Evolutionary conservation across 176 grass and related monocot genomes (phyloP).

Genomic region (Areca catechu): DNA sequence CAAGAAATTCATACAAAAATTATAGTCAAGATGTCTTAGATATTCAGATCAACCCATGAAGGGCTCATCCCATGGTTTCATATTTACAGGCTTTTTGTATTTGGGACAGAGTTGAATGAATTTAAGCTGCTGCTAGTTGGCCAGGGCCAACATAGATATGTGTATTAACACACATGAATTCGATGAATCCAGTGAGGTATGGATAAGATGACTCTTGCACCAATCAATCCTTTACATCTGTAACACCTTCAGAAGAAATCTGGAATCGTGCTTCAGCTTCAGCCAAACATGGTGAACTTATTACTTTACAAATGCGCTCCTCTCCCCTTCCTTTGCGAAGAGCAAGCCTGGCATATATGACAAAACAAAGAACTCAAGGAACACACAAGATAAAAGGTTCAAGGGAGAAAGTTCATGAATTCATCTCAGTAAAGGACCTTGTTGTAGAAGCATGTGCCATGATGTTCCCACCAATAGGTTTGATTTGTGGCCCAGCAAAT

Average conservation of each 20-base stretch:
- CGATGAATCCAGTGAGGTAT: too few species aligned
- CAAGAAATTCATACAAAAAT: too few species aligned
- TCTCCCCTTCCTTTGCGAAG: conserved; percentile 87
- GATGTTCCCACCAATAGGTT: conserved; percentile 88
- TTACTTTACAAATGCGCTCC: conserved; percentile 76
- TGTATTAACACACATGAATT: too few species aligned
- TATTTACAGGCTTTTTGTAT: too few species aligned
- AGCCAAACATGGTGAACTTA: conserved; percentile 82
- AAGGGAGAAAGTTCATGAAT: not conserved
- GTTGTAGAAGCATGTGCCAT: conserved; percentile 90
- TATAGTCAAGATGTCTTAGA: too few species aligned
- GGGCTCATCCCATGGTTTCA: too few species aligned
- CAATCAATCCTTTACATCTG: conserved; percentile 69
- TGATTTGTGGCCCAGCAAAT: conserved; percentile 85
- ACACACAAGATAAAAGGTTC: not conserved
- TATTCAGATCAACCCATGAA: too few species aligned
- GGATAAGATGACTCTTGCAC: not conserved
- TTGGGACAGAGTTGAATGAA: too few species aligned
- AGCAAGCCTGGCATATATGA: conserved; percentile 45
- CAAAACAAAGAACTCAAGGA: too few species aligned
- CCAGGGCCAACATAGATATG: too few species aligned
- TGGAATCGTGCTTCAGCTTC: conserved; percentile 82
- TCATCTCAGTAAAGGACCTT: conserved; percentile 24
- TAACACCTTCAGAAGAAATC: conserved; percentile 51
- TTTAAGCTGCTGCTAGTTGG: too few species aligned